These are phyloP conservation scores for Neurospora sp. DNA, from an alignment of 495 filamentous ascomycete species.

Conservation along the genomic window DNA sequence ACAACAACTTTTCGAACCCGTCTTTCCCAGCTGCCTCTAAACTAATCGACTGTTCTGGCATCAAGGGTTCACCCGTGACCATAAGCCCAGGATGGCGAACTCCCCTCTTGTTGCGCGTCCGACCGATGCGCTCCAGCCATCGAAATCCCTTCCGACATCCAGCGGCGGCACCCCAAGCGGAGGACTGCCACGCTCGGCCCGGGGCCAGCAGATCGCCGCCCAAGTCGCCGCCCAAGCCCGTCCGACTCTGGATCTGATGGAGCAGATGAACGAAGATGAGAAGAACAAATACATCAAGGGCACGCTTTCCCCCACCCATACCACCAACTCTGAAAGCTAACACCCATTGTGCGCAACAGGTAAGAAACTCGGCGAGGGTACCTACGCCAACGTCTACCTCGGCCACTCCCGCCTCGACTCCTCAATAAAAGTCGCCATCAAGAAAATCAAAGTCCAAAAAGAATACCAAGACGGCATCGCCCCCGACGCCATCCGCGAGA, in stretches of 20 bases:
- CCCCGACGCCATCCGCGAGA: slow-evolving; percentile 89
- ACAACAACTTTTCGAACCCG: background rate
- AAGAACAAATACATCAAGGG: slow-evolving; percentile 86
- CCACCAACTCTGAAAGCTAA: no score
- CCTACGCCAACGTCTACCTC: slow-evolving; percentile 90
- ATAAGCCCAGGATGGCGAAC: slow-evolving; percentile 26
- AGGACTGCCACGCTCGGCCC: background rate
- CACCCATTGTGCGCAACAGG: slow-evolving; percentile 33
- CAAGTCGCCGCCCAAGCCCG: slow-evolving; percentile 6
- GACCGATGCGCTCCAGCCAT: slow-evolving; percentile 8
- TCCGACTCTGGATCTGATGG: slow-evolving; percentile 51
- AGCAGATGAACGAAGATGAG: slow-evolving; percentile 82
- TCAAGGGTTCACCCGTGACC: background rate
- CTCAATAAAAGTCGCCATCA: slow-evolving; percentile 73
- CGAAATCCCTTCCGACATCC: slow-evolving; percentile 11
- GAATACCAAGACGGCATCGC: slow-evolving; percentile 76
- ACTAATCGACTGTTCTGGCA: background rate
- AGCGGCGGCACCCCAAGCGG: slow-evolving; percentile 17
- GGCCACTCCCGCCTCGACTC: slow-evolving; percentile 65
- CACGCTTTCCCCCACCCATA: slow-evolving; percentile 13
- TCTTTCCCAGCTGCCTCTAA: background rate
- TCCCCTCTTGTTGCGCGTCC: slow-evolving; percentile 18
- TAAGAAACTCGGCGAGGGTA: slow-evolving; percentile 89
- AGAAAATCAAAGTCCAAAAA: slow-evolving; percentile 92
- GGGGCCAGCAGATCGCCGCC: slow-evolving; percentile 4